Evolutionary conservation across 441 rosid genomes (phyloP).

Genomic region (Erodium texanum): DNA sequence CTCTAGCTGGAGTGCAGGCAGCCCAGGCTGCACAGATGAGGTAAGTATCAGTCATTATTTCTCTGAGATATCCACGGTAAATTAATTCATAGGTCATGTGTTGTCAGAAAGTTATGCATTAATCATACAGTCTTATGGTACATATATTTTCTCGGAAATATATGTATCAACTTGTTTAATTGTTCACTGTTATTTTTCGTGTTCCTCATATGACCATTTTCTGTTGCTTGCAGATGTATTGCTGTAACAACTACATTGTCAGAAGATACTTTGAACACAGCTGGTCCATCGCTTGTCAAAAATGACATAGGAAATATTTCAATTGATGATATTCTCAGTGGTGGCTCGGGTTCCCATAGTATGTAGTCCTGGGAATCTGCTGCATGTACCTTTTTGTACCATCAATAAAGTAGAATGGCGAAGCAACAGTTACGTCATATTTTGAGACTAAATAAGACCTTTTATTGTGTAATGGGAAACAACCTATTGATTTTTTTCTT

Average conservation of each 20-base stretch:
- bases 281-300: conserved; percentile 67
- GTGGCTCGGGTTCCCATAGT: conserved; percentile 67
- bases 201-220: conserved; percentile 12
- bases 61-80: background rate
- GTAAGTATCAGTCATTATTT: conserved; percentile 29
- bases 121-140: conserved; percentile 6
- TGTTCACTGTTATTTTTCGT: background rate
- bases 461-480: conserved; percentile 27
- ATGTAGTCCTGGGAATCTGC: conserved; percentile 53
- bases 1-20: conserved; percentile 93
- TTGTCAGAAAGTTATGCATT: background rate
- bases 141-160: background rate
- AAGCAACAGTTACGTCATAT: conserved; percentile 17
- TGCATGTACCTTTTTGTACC: conserved; percentile 33
- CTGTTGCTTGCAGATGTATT: conserved; percentile 59
- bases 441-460: conserved; percentile 16
- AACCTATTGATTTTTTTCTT: conserved; percentile 20
- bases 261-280: conserved; percentile 55
- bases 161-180: too few species aligned
- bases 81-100: conserved; percentile 3
- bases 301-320: conserved; percentile 66
- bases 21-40: conserved; percentile 96
- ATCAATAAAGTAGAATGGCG: conserved; percentile 26
- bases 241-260: conserved; percentile 82
- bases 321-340: conserved; percentile 75